Evolutionary conservation across 2,329 filamentous ascomycete genomes (phyloP).

Genomic region (Neofusicoccum parvum): DNA sequence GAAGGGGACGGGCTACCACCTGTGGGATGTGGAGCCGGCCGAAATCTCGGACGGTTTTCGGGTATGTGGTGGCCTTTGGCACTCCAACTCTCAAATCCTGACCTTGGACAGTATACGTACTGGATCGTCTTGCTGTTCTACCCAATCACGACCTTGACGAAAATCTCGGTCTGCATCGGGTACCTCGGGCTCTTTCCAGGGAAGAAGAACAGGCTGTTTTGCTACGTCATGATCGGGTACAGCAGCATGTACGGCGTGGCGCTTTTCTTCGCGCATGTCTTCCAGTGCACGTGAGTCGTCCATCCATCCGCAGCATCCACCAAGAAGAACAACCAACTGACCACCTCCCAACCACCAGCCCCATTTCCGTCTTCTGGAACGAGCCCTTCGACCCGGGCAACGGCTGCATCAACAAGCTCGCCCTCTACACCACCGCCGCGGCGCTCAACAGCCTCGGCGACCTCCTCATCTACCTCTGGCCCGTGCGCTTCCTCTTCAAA

Average conservation of each 20-base stretch:
- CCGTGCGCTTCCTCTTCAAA: constrained; percentile 27
- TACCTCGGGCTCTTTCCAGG: constrained; percentile 33
- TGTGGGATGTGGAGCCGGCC: constrained; percentile 25
- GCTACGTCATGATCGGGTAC: constrained; percentile 32
- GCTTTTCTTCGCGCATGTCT: constrained; percentile 30
- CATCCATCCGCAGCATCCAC: no score
- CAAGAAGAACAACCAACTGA: background rate
- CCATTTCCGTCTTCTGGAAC: constrained; percentile 7
- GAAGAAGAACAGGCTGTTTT: constrained; percentile 32
- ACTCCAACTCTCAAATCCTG: no score
- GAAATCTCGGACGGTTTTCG: background rate
- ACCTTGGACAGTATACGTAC: background rate
- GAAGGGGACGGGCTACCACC: constrained; percentile 32
- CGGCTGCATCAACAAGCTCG: constrained; percentile 22
- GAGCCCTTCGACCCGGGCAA: background rate
- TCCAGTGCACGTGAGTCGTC: constrained; percentile 15
- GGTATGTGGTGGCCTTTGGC: no score
- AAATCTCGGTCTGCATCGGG: constrained; percentile 32
- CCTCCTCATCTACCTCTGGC: constrained; percentile 27
- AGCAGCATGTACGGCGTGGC: constrained; percentile 26
- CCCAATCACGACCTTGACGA: constrained; percentile 24
- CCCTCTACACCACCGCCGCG: constrained; percentile 24
- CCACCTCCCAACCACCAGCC: constrained; percentile 3
- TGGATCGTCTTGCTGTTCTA: constrained; percentile 23
- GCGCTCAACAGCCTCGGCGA: constrained; percentile 26